These are phyloP conservation scores for Cladosporium colombiae DNA, from an alignment of 2,329 filamentous ascomycete genomes.

Conservation along the genomic window DNA sequence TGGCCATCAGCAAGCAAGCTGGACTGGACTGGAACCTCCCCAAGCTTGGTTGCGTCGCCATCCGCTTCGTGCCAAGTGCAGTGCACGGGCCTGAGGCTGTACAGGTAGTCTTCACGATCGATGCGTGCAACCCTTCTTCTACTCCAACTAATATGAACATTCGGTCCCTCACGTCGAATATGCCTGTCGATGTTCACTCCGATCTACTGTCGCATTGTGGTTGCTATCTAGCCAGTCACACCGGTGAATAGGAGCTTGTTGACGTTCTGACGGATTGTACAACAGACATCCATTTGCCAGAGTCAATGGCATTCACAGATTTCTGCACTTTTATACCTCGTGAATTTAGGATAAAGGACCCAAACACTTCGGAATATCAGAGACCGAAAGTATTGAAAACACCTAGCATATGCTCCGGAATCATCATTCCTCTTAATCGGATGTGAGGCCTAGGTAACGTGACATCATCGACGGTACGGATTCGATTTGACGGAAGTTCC, in stretches of 20 bases:
- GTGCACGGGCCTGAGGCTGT: not conserved
- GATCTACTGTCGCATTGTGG: not conserved
- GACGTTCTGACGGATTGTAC: not conserved
- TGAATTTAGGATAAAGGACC: not conserved
- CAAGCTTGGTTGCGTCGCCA: conserved; percentile 18
- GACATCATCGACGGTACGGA: not conserved
- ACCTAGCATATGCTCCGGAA: not conserved
- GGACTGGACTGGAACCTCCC: too few relatives aligned
- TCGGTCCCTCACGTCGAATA: not conserved
- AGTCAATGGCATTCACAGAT: not conserved
- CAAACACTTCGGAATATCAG: too few relatives aligned
- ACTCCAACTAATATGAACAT: not conserved
- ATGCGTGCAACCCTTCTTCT: not conserved
- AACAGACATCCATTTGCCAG: not conserved
- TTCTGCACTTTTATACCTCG: not conserved
- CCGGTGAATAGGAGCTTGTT: not conserved
- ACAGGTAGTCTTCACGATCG: conserved; percentile 1
- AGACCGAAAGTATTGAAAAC: not conserved
- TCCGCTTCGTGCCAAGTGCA: conserved; percentile 1
- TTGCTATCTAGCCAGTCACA: not conserved
- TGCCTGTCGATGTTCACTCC: not conserved
- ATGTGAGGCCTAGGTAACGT: not conserved
- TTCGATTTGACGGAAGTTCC: not conserved
- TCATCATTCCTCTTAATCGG: not conserved
- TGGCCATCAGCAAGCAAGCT: conserved; percentile 11